Evolutionary conservation across 495 filamentous ascomycete species (phyloP).

Genomic region (Penicillium cinerascens): DNA sequence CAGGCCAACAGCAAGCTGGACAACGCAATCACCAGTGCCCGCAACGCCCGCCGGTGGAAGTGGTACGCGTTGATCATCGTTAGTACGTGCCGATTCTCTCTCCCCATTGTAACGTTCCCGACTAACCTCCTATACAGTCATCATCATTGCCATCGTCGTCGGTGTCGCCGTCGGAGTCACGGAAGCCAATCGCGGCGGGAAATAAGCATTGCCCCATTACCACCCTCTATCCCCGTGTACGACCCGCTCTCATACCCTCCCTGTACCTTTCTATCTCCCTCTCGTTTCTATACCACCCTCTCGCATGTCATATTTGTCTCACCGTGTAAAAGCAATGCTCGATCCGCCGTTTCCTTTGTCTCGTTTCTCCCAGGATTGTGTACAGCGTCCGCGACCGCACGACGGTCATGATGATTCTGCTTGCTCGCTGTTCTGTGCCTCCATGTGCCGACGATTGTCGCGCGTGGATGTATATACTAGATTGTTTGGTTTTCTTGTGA

Average conservation of each 20-base stretch:
- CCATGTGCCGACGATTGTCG: constrained; percentile 10
- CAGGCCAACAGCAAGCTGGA: constrained; percentile 78
- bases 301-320: constrained; percentile 21
- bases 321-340: constrained; percentile 29
- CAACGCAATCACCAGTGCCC: constrained; percentile 74
- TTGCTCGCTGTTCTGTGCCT: constrained; percentile 7
- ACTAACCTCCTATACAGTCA: constrained; percentile 27
- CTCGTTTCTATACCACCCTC: constrained; percentile 31
- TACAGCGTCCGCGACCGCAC: constrained; percentile 17
- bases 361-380: constrained; percentile 10
- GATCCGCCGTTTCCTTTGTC: constrained; percentile 16
- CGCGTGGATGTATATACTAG: constrained; percentile 44
- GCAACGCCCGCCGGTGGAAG: constrained; percentile 86
- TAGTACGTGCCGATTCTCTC: constrained; percentile 52
- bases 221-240: constrained; percentile 19
- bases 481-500: constrained; percentile 27
- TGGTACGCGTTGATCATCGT: constrained; percentile 88
- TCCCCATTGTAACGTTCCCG: neutral
- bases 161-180: constrained; percentile 49
- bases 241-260: constrained; percentile 8
- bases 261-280: constrained; percentile 10
- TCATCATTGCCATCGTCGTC: constrained; percentile 51
- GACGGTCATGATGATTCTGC: constrained; percentile 18
- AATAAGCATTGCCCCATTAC: constrained; percentile 4
- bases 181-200: constrained; percentile 24